These are phyloP conservation scores for Debaryomyces prosopidis DNA, from an alignment of 805 yeast genomes.

Conservation along the genomic window DNA sequence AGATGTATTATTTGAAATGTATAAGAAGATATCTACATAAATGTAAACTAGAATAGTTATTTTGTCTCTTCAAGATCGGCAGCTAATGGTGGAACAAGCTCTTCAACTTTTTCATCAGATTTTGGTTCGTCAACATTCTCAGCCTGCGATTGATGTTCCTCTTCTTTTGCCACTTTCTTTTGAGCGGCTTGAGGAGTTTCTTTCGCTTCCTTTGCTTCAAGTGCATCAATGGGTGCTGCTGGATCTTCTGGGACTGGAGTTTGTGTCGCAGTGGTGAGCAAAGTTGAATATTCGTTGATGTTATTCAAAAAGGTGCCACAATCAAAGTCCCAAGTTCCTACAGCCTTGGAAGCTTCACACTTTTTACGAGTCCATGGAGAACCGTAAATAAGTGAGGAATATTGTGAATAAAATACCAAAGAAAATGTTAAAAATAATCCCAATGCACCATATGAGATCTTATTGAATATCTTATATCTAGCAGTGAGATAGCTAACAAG, in stretches of 20 bases:
- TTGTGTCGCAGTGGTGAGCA: conserved; percentile 6
- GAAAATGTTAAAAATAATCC: conserved; percentile 50
- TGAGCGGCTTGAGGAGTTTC: conserved; percentile 20
- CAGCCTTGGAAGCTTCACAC: conserved; percentile 62
- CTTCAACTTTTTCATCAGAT: conserved; percentile 6
- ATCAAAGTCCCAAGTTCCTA: conserved; percentile 84
- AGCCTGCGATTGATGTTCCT: conserved; percentile 7
- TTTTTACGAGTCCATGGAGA: conserved; percentile 70
- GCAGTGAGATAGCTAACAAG: conserved; percentile 41
- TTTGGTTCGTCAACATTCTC: conserved; percentile 4
- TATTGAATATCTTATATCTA: conserved; percentile 40
- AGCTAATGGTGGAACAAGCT: conserved; percentile 12
- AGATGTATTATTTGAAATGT: too few relatives aligned
- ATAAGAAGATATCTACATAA: not conserved
- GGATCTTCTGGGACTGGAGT: conserved; percentile 4
- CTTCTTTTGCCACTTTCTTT: conserved; percentile 6
- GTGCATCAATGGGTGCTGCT: conserved; percentile 17
- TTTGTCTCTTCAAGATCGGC: conserved; percentile 13
- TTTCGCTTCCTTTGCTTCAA: conserved; percentile 20
- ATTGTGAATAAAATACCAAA: conserved; percentile 54
- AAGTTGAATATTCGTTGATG: conserved; percentile 22
- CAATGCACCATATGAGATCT: conserved; percentile 46
- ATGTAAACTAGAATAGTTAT: not conserved
- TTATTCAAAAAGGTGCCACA: conserved; percentile 57
- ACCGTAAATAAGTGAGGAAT: conserved; percentile 78